Evolutionary conservation across 2,329 filamentous ascomycete genomes (phyloP).

Genomic region (Fusarium papillatum): DNA sequence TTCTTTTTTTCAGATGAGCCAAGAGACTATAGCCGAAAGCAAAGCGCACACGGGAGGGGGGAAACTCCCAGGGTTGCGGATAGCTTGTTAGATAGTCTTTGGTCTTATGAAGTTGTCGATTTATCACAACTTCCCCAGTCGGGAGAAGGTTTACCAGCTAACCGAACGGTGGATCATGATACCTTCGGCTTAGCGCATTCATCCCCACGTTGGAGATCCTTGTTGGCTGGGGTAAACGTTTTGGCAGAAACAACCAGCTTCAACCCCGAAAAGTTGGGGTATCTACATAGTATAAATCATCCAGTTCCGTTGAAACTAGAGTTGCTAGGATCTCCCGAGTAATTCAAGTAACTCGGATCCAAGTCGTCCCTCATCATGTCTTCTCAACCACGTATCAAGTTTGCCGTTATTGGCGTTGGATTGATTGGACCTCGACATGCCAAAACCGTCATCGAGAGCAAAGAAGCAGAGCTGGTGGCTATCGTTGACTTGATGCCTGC

Average conservation of each 20-base stretch:
- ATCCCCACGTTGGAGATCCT: neutral
- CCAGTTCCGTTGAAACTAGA: neutral
- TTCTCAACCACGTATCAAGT: slow-evolving; percentile 11
- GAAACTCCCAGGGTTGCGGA: neutral
- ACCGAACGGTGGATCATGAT: neutral
- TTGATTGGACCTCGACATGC: slow-evolving; percentile 49
- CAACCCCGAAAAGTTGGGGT: neutral
- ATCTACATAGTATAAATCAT: neutral
- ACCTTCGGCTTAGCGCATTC: neutral
- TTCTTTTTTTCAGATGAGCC: neutral
- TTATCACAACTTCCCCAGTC: neutral
- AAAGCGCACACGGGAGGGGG: neutral
- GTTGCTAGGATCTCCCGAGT: too few relatives aligned
- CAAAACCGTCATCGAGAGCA: slow-evolving; percentile 40
- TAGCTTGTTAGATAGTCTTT: neutral
- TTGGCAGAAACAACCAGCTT: slow-evolving; percentile 13
- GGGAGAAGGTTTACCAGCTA: slow-evolving; percentile 14
- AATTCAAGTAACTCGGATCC: neutral
- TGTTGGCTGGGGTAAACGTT: slow-evolving; percentile 24
- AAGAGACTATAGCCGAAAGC: neutral
- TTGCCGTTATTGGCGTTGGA: slow-evolving; percentile 48
- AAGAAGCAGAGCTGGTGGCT: slow-evolving; percentile 41
- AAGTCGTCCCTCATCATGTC: slow-evolving; percentile 14
- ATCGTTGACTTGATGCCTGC: slow-evolving; percentile 47
- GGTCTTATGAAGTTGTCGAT: neutral